Evolutionary conservation across 2,329 filamentous ascomycete genomes (phyloP).

Genomic region (Monosporascus cannonballus): DNA sequence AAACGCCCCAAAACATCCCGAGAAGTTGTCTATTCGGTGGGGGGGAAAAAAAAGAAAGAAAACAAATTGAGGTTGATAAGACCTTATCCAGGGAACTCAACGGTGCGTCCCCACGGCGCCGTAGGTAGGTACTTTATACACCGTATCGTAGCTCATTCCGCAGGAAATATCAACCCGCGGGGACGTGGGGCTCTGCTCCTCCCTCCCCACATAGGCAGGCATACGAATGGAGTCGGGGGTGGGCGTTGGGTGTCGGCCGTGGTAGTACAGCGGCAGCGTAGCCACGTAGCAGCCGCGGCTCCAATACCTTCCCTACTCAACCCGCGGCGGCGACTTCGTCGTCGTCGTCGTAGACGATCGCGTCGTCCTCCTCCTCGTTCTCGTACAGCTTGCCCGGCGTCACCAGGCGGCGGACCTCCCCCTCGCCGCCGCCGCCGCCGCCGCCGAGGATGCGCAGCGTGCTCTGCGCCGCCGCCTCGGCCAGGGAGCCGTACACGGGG

Average conservation of each 20-base stretch:
- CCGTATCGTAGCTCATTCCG: no score
- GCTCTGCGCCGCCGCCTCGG: slow-evolving; percentile 23
- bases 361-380: slow-evolving; percentile 29
- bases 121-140: no score
- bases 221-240: no score
- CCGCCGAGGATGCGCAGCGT: slow-evolving; percentile 14
- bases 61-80: no score
- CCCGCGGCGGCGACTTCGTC: background rate
- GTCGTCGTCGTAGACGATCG: slow-evolving; percentile 22
- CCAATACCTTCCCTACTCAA: background rate
- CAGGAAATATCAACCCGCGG: no score
- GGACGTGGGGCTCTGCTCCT: background rate
- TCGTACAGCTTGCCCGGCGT: slow-evolving; percentile 28
- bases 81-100: no score
- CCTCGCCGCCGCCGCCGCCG: slow-evolving; percentile 7
- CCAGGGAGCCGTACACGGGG: slow-evolving; percentile 25
- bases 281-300: no score
- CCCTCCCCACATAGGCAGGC: background rate
- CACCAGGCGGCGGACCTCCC: slow-evolving; percentile 18
- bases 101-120: no score
- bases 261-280: background rate
- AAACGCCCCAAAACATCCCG: no score
- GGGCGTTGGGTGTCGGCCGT: no score
- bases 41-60: no score
- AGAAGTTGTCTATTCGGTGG: no score